phyloP scores from a whole-genome alignment of 202 grass and related monocot species.

The Brachypodium distachyon region DNA sequence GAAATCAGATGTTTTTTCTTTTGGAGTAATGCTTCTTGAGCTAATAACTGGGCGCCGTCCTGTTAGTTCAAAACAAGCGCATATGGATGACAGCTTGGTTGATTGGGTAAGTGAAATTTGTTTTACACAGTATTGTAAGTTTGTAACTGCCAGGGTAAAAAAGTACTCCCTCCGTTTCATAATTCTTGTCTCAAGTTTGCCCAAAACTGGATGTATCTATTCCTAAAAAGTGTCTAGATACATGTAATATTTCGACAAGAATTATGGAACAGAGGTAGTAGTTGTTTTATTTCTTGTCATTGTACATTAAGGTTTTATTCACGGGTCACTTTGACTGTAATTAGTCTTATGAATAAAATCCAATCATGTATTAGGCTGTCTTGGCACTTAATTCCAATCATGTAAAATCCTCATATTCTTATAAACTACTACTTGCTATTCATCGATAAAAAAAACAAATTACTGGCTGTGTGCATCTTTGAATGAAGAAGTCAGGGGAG shows the following conservation, averaged over 20 bases:
- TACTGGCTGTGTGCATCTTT: too few species aligned
- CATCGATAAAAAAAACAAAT: not conserved
- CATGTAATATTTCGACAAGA: too few species aligned
- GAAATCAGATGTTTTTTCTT: slow-evolving; percentile 93
- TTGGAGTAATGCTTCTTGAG: slow-evolving; percentile 95
- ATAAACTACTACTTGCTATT: not conserved
- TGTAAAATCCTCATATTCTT: not conserved
- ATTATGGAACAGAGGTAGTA: too few species aligned
- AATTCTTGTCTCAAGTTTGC: too few species aligned
- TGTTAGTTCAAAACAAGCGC: slow-evolving; percentile 45
- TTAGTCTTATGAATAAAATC: not conserved
- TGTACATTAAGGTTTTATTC: not conserved
- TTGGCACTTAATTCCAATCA: not conserved
- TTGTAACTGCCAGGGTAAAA: not conserved
- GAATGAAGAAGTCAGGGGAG: too few species aligned
- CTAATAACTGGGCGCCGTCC: slow-evolving; percentile 86
- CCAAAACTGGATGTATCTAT: too few species aligned
- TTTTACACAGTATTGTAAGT: not conserved
- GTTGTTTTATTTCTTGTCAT: not conserved
- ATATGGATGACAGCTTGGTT: slow-evolving; percentile 76
- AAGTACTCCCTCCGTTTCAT: too few species aligned
- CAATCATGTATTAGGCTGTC: not conserved
- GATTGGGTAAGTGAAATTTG: slow-evolving; percentile 69
- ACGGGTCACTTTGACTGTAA: not conserved
- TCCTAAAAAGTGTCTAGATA: too few species aligned